Evolutionary conservation across 306 rosid genomes (phyloP), one percentile per base, ranked within the genome.

Genomic region (Begonia peltatifolia): DNA sequence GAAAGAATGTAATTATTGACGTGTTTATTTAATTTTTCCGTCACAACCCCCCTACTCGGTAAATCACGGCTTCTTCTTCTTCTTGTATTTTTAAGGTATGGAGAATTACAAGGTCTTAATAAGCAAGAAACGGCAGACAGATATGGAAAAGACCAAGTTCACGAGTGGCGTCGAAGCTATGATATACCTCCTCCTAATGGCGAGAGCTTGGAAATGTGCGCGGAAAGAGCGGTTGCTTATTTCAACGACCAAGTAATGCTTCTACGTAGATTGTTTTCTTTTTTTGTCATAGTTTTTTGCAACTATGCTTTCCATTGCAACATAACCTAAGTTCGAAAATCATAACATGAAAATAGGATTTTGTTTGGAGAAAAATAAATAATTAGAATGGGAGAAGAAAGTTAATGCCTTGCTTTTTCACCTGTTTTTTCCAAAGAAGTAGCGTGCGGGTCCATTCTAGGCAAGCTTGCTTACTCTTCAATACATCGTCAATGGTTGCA

Each of bases 121-220:
- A 92, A 92, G 65, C 99, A 92, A 78, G 99, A 92, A 73, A 92
- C 99, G 8, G 93, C 99, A 5, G 96, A 92, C 30, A 83, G 93
- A 70, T 92, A 92, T 47, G 99, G 99, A 42, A 83, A 83, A 63
- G 96, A 92, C 63, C 93, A 86, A 70, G 99, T 92, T 62, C 99
- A 92, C 10, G 81, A 83, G 69, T 92, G 99, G 96, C 99, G 99
- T 55, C 76, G 99, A 58, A 86, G 99, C 77, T 92, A 83, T 48
- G 96, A 92, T 52, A 74, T 64, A 47, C 93, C 99, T 49, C 99
- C 99, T 60, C 99, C 99, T 12, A 81, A 83, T 68, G 99, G 96
- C 54, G 99, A 92, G 80, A 92, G 99, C 66, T 81, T 92, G 88
- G 96, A 92, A 72, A 86, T 92, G 99, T 92, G 96, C 70, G 99